Evolutionary conservation across 23 red algal species (phyloP).

Genomic region (Rhodosorus marinus): DNA sequence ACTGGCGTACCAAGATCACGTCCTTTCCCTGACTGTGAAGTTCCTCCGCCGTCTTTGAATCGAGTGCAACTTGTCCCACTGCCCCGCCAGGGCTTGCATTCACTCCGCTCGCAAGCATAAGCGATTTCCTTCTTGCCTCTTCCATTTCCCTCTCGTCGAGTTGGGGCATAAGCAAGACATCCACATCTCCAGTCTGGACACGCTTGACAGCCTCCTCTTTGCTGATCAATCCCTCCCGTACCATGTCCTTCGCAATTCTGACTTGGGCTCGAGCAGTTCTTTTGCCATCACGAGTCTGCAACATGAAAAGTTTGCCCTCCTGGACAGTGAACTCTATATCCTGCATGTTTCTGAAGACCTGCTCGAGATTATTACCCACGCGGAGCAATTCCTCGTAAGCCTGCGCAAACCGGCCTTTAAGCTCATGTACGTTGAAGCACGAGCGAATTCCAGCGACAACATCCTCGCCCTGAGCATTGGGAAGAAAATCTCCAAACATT

Average conservation of each 20-base stretch:
- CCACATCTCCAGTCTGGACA: slow-evolving; percentile 16
- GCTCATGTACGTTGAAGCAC: no score
- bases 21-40: slow-evolving; percentile 5
- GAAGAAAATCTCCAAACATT: slow-evolving; percentile 35
- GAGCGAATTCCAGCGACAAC: slow-evolving; percentile 39
- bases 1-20: slow-evolving; percentile 7
- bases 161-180: slow-evolving; percentile 10
- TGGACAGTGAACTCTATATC: slow-evolving; percentile 37
- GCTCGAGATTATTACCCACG: slow-evolving; percentile 18
- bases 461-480: slow-evolving; percentile 40
- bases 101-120: slow-evolving; percentile 7
- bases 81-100: slow-evolving; percentile 23
- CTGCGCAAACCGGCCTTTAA: no score
- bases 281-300: slow-evolving; percentile 24
- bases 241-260: slow-evolving; percentile 35
- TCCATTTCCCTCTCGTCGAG: slow-evolving; percentile 11
- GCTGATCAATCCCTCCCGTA: slow-evolving; percentile 18
- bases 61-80: slow-evolving; percentile 15
- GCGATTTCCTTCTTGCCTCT: no score
- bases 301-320: slow-evolving; percentile 15
- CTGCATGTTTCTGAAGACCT: slow-evolving; percentile 24
- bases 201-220: slow-evolving; percentile 27
- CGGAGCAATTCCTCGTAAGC: slow-evolving; percentile 17
- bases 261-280: slow-evolving; percentile 25
- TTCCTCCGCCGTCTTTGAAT: slow-evolving; percentile 11